phyloP scores from a whole-genome alignment of 1,139 yeast genomes.

The Diutina scorzettiae region DNA sequence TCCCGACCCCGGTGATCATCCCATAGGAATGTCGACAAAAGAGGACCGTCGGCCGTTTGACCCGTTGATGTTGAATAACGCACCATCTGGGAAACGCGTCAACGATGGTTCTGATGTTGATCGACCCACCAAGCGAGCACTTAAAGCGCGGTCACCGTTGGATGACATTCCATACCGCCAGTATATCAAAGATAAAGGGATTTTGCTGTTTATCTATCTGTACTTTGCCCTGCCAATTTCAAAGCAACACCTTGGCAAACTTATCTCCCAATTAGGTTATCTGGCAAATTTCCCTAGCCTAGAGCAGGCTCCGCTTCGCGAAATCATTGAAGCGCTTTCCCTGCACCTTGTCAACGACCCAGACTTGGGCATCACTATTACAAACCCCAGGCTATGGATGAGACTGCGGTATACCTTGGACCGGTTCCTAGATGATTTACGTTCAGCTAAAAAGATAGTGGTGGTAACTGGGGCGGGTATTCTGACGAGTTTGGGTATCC shows the following conservation, averaged over 20 bases:
- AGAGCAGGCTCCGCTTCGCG: conserved; percentile 1
- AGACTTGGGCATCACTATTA: conserved; percentile 35
- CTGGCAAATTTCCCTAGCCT: neutral
- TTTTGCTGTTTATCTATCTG: neutral
- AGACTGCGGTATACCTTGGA: conserved; percentile 33
- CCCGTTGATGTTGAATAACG: neutral
- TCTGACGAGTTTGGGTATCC: conserved; percentile 84
- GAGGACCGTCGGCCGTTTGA: conserved; percentile 3
- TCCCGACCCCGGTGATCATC: neutral
- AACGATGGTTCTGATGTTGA: neutral
- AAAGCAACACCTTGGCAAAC: neutral
- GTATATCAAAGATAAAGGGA: conserved; percentile 1
- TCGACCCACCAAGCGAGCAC: neutral
- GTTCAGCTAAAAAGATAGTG: conserved; percentile 46
- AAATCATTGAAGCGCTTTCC: conserved; percentile 3
- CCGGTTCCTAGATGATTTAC: conserved; percentile 41
- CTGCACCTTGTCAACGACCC: conserved; percentile 26
- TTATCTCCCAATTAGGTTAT: neutral
- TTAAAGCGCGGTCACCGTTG: neutral
- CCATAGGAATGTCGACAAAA: neutral
- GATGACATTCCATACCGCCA: neutral
- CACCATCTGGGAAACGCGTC: neutral
- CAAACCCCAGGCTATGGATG: conserved; percentile 2
- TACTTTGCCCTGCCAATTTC: neutral
- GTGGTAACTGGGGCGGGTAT: conserved; percentile 96